Percentiles rank a stretch among this genome's conserved stretches.
Evolutionary conservation across 352 stramenopile species (phyloP).

Genomic region (Phytophthora megakarya): DNA sequence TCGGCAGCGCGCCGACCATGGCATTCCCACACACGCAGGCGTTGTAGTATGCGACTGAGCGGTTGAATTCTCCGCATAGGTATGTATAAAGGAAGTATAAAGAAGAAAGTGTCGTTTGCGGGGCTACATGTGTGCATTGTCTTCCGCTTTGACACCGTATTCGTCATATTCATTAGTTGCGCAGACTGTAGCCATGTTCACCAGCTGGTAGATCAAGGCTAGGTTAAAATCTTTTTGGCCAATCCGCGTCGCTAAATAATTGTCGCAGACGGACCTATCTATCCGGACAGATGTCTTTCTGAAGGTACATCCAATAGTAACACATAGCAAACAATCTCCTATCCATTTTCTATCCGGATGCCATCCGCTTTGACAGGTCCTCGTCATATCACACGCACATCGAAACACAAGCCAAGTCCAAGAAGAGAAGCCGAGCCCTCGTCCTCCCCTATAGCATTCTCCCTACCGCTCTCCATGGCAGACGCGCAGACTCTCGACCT

Average conservation of each 20-base stretch:
- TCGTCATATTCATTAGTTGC: background rate
- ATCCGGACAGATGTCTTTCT: slow-evolving; percentile 4
- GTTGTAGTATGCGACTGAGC: slow-evolving; percentile 15
- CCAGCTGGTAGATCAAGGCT: slow-evolving; percentile 18
- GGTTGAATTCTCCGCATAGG: slow-evolving; percentile 14
- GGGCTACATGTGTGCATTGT: background rate
- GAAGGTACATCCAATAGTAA: background rate
- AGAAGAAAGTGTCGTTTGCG: slow-evolving; percentile 34
- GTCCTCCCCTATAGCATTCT: slow-evolving; percentile 21
- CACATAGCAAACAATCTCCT: background rate
- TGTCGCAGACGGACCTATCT: background rate
- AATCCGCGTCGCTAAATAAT: background rate
- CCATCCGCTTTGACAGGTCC: background rate
- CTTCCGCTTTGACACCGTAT: background rate
- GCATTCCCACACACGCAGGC: slow-evolving; percentile 35
- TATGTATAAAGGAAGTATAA: slow-evolving; percentile 39
- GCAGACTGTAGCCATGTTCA: slow-evolving; percentile 21
- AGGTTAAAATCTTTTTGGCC: background rate
- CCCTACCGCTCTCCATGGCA: slow-evolving; percentile 33
- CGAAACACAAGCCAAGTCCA: slow-evolving; percentile 2
- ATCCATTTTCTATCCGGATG: background rate
- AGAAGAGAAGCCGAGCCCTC: slow-evolving; percentile 14
- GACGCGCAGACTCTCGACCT: slow-evolving; percentile 49
- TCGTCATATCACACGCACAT: slow-evolving; percentile 17
- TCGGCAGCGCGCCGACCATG: slow-evolving; percentile 26